Percentiles rank a stretch among this genome's conserved stretches.
These are phyloP conservation scores for Eucalyptus melliodora DNA, from an alignment of 345 rosid species.

Conservation along the genomic window DNA sequence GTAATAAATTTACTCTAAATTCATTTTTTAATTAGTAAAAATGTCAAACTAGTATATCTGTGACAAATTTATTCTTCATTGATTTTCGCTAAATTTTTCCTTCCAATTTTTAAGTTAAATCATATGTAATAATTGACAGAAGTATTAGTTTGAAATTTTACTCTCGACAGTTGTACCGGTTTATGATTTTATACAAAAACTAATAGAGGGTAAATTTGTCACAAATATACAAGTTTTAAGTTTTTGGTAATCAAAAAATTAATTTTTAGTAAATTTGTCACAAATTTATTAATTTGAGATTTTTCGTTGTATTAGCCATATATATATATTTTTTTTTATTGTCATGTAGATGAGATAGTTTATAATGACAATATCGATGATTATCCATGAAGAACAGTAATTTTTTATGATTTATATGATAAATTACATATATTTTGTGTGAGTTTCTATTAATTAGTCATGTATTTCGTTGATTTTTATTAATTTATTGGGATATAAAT, in stretches of 20 bases:
- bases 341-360: not conserved
- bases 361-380: not conserved
- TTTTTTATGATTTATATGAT: not conserved
- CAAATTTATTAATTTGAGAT: no score
- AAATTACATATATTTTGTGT: not conserved
- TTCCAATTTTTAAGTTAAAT: not conserved
- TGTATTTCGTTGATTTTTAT: rapidly evolving
- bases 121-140: rapidly evolving
- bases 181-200: rapidly evolving
- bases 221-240: rapidly evolving
- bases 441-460: not conserved
- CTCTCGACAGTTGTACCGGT: rapidly evolving
- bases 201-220: rapidly evolving
- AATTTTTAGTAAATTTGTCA: rapidly evolving
- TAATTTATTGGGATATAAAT: not conserved
- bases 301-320: no score
- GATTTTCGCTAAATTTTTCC: rapidly evolving
- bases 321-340: not conserved
- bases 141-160: no score
- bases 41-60: not conserved
- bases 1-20: no score
- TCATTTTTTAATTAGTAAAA: not conserved
- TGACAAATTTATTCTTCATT: rapidly evolving
- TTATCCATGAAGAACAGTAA: not conserved
- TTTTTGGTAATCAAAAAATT: no score